phyloP scores from a whole-genome alignment of 2,329 filamentous ascomycete species.

The Aspergillus piperis region DNA sequence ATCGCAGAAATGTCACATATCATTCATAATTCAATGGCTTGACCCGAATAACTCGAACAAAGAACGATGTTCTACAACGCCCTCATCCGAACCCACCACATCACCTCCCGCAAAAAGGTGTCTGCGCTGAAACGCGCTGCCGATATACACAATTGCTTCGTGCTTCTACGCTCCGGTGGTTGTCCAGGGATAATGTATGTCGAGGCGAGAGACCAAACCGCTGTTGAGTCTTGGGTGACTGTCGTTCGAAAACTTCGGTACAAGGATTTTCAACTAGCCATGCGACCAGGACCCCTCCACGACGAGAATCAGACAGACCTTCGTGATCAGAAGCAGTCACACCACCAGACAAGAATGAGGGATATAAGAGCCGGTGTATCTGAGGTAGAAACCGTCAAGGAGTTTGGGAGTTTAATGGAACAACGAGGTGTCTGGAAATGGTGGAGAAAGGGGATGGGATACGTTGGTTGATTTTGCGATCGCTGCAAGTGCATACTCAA shows the following conservation, averaged over 20 bases:
- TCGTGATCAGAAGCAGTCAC: not conserved
- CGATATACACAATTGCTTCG: conserved; percentile 60
- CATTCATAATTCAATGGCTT: not conserved
- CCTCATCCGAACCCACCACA: conserved; percentile 77
- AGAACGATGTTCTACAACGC: conserved; percentile 51
- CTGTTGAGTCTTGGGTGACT: conserved; percentile 65
- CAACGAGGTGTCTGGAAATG: conserved; percentile 59
- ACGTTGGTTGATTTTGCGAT: conserved; percentile 23
- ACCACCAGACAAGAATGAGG: not conserved
- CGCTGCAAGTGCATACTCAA: not conserved
- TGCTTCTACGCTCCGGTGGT: conserved; percentile 67
- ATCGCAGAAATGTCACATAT: not conserved
- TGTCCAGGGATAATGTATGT: conserved; percentile 79
- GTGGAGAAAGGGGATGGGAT: conserved; percentile 70
- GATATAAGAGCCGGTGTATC: conserved; percentile 41
- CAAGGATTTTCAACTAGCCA: conserved; percentile 70
- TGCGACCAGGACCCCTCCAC: conserved; percentile 50
- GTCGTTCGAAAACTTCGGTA: conserved; percentile 67
- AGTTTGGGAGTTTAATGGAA: conserved; percentile 65
- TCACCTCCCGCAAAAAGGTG: conserved; percentile 76
- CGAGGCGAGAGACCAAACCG: conserved; percentile 57
- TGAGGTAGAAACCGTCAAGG: conserved; percentile 65
- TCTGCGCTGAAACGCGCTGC: conserved; percentile 65
- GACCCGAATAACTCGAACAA: not conserved
- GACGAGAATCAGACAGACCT: conserved; percentile 16